Evolutionary conservation across 2,329 filamentous ascomycete genomes (phyloP), one percentile per base, ranked within the genome.

Genomic region (Sporothrix pallida): DNA sequence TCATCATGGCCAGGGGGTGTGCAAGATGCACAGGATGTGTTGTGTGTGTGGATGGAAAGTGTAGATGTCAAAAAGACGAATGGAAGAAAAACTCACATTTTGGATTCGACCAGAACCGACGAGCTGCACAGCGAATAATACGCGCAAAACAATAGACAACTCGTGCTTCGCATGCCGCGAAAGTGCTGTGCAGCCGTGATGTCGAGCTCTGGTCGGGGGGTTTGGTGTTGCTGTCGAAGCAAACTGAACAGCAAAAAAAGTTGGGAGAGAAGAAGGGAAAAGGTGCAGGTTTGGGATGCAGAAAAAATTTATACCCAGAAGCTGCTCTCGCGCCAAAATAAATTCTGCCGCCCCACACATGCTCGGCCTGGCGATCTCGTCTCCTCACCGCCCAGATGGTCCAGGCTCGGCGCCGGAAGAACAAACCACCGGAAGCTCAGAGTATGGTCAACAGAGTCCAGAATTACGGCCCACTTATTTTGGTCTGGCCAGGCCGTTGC

Each of bases 1-100:
- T 94, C 92, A 94, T 94, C 92, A 90, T 88, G 78, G 84, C 75
- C 84, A 76, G 76, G 68, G 70, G 71, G 69, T 67, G 73, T 56
- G n/a, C 65, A 62, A 72, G 37, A n/a, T 26, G 26, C 6, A 17
- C 20, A 37, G n/a, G 17, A 37, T 44, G 31, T 15, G 12, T 7
- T 52, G 48, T 17, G 48, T 7, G 15, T 17, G 48, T 52, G 48
- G 48, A 52, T 15, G n/a, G 48, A 62, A 42, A 31, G 23, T 3
- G 46, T 26, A 9, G 15, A 50, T 13, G n/a, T 17, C 37, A 46
- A 42, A 42, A 31, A 17, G 37, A 37, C 8, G n/a, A n/a, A 17
- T 17, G 52, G 37, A 12, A 31, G 8, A 50, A 48, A 63, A 13
- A 73, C 72, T 73, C 72, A 73, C 72, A n/a, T 20, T 44, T 73